These are phyloP conservation scores for Chaetomium olivaceum DNA, from an alignment of 2,329 filamentous ascomycete species.

Conservation along the genomic window DNA sequence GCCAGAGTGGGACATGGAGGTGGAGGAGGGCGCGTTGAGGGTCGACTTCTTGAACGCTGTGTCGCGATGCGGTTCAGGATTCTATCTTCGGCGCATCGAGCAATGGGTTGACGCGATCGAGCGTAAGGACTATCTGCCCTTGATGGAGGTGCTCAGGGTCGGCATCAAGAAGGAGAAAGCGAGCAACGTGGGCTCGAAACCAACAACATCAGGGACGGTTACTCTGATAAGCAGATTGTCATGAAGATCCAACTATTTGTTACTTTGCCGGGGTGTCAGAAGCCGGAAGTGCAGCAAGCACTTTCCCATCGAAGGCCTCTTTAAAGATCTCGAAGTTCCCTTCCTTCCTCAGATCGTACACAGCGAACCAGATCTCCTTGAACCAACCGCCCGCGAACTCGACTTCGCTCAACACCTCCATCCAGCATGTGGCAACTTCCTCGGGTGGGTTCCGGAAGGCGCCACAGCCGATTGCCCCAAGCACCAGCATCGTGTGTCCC, in stretches of 20 bases:
- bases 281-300: constrained; percentile 25
- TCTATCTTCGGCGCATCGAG: constrained; percentile 30
- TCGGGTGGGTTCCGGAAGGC: constrained; percentile 63
- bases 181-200: background rate
- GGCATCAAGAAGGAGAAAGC: constrained; percentile 28
- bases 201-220: background rate
- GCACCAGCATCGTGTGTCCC: constrained; percentile 59
- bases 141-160: constrained; percentile 31
- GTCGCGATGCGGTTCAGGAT: constrained; percentile 29
- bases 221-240: constrained; percentile 16
- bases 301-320: constrained; percentile 42
- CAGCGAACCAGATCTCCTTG: constrained; percentile 64
- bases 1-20: constrained; percentile 39
- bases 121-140: constrained; percentile 24
- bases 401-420: constrained; percentile 57
- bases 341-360: constrained; percentile 49
- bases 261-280: background rate
- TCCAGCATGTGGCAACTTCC: constrained; percentile 64
- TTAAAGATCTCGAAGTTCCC: constrained; percentile 55
- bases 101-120: constrained; percentile 33
- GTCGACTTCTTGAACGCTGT: constrained; percentile 38
- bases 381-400: constrained; percentile 68
- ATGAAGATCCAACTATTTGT: background rate
- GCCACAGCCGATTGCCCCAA: constrained; percentile 70
- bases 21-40: constrained; percentile 34